Conservation (phyloP, 306 rosid species). For the Prosopis cineraria region DNA sequence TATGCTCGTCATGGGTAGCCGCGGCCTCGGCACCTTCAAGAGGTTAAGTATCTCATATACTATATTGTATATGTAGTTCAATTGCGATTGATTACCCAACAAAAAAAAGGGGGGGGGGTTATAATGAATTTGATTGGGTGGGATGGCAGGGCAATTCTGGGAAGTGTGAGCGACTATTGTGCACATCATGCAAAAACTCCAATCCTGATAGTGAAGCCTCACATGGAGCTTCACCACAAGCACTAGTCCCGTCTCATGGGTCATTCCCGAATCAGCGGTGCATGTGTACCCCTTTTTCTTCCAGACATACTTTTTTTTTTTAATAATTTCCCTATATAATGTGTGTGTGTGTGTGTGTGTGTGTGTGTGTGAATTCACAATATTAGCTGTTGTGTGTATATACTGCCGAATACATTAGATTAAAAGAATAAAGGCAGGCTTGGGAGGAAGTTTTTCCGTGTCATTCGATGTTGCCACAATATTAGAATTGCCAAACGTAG, state of each 20-base stretch:
- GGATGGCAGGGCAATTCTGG: conserved; percentile 40
- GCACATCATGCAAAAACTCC: conserved; percentile 65
- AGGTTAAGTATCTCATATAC: background rate
- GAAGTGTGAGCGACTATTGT: conserved; percentile 81
- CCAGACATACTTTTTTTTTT: background rate
- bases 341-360: too few species aligned
- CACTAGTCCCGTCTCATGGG: background rate
- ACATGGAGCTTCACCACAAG: conserved; percentile 30
- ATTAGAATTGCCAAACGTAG: too few species aligned
- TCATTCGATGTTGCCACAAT: too few species aligned
- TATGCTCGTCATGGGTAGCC: conserved; percentile 70
- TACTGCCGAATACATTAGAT: too few species aligned
- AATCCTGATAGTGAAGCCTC: conserved; percentile 65
- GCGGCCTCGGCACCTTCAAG: conserved; percentile 62
- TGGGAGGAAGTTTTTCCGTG: too few species aligned
- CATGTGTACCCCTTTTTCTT: background rate
- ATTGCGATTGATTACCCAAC: too few species aligned
- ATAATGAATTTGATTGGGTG: background rate
- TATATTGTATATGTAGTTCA: too few species aligned
- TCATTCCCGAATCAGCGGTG: background rate
- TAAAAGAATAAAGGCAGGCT: too few species aligned
- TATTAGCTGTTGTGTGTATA: too few species aligned
- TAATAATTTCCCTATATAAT: too few species aligned
- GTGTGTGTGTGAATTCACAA: too few species aligned
- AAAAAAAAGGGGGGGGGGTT: too few species aligned